Percentiles rank a stretch among this genome's conserved stretches.
These are phyloP conservation scores for Pelargonium cotyledonis DNA, from an alignment of 441 rosid species.

Conservation along the genomic window DNA sequence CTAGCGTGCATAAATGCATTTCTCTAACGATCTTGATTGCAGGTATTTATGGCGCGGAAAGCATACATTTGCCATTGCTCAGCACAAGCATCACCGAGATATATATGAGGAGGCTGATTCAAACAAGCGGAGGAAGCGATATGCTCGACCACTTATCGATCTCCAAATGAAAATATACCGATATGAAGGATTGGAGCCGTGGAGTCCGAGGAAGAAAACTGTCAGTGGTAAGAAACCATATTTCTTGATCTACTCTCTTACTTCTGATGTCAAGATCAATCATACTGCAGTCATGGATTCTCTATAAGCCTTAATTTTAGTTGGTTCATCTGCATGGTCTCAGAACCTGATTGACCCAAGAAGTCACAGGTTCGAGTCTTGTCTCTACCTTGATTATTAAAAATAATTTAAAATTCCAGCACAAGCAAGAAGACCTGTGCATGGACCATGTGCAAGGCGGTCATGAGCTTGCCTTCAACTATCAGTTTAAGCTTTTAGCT, in stretches of 20 bases:
- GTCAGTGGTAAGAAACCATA: conserved; percentile 51
- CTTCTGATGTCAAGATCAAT: not conserved
- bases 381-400: too few relatives aligned
- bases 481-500: too few relatives aligned
- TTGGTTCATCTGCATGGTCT: too few relatives aligned
- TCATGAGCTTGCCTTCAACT: too few relatives aligned
- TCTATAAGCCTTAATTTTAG: not conserved
- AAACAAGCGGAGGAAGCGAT: conserved; percentile 83
- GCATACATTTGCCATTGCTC: conserved; percentile 85
- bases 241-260: not conserved
- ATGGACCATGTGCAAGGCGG: too few relatives aligned
- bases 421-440: too few relatives aligned
- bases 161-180: conserved; percentile 86
- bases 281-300: not conserved
- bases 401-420: too few relatives aligned
- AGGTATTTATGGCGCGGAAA: conserved; percentile 93
- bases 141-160: conserved; percentile 89
- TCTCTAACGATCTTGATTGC: conserved; percentile 16
- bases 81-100: conserved; percentile 77
- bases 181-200: conserved; percentile 82
- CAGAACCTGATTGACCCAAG: too few relatives aligned
- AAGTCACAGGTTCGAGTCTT: too few relatives aligned
- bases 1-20: not conserved
- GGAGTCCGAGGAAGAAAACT: conserved; percentile 68
- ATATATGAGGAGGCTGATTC: conserved; percentile 97